Evolutionary conservation across 305 asterid genomes (phyloP), one percentile per base, ranked within the genome.

Genomic region (Rubia peregrina): DNA sequence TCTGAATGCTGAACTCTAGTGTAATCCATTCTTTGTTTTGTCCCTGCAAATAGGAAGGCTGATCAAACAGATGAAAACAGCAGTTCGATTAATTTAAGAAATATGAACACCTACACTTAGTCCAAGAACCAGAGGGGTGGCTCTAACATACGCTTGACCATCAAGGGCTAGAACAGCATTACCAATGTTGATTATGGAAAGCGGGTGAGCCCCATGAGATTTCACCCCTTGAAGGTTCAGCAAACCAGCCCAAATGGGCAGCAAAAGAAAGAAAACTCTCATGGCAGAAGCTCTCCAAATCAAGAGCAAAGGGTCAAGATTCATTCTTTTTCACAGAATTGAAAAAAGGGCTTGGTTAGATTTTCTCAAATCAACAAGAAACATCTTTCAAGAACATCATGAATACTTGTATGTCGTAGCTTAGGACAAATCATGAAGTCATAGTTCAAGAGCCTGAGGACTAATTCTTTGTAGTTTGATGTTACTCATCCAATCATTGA

Each of bases 91-190:
- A 5, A 16, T 61, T 61, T 36, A 26, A 62, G 41, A 61, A 0
- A 51, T 5, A 48, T 44, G 33, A 38, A 55, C 68, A 71, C 90
- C 79, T 83, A 88, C 98, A 30, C 80, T 81, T 67, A 41, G 48
- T 67, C 98, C 98, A 67, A 92, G 95, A 78, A 92, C 63, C 40
- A 88, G 79, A 22, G 98, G 97, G 70, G 93, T 78, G 33, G 92
- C 96, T 73, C 78, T 88, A 21, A 92, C 78, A 66, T 68, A 83
- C 61, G 98, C 91, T 69, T 73, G 53, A 68, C 63, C 69, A 65
- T 87, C 91, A 36, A 92, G 71, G 55, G 85, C 90, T 74, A 86
- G 33, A 51, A 87, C 84, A 46, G 90, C 80, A 69, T 81, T 82
- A 71, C 89, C 80, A 38, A 92, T 76, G 11, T 80, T 83, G 57